A percentile compares a stretch with the other conserved stretches of the same genome.
These are phyloP conservation scores for Russula griseocarnosa DNA, from an alignment of 768 basidiomycete genomes.

Conservation along the genomic window DNA sequence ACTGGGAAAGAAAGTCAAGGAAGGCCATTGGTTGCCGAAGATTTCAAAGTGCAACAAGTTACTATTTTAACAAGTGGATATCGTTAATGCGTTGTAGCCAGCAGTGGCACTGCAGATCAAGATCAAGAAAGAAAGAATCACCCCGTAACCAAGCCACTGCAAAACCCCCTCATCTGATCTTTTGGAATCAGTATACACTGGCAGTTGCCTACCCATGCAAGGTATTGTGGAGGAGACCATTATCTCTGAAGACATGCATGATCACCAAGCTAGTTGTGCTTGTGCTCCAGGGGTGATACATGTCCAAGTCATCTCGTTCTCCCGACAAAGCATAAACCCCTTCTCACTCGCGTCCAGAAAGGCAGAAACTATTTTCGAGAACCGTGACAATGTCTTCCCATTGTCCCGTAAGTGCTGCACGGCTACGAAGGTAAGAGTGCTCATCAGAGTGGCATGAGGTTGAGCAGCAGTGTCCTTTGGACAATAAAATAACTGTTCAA, in stretches of 20 bases:
- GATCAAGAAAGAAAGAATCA: too few species aligned
- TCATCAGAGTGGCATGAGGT: background rate
- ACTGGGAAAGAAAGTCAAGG: too few species aligned
- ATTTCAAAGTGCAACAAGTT: too few species aligned
- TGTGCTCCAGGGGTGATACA: conserved; percentile 41
- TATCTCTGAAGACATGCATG: conserved; percentile 22
- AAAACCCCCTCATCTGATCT: background rate
- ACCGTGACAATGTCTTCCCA: conserved; percentile 25
- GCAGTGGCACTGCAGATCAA: too few species aligned
- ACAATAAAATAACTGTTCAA: conserved; percentile 16
- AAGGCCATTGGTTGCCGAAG: too few species aligned
- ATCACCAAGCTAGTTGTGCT: conserved; percentile 32
- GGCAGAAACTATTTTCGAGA: conserved; percentile 38
- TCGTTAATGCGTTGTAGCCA: too few species aligned
- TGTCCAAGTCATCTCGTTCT: conserved; percentile 39
- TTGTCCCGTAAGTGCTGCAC: background rate
- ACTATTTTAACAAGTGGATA: too few species aligned
- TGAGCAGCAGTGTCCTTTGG: background rate
- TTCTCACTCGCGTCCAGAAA: conserved; percentile 56
- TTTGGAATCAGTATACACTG: background rate
- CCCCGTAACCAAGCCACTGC: background rate
- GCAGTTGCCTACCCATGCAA: background rate
- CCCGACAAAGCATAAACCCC: conserved; percentile 43
- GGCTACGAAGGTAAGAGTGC: conserved; percentile 9
- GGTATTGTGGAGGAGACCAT: background rate